Base-by-base conservation (phyloP, 257 asterid genomes). In the Plantago elongata region DNA sequence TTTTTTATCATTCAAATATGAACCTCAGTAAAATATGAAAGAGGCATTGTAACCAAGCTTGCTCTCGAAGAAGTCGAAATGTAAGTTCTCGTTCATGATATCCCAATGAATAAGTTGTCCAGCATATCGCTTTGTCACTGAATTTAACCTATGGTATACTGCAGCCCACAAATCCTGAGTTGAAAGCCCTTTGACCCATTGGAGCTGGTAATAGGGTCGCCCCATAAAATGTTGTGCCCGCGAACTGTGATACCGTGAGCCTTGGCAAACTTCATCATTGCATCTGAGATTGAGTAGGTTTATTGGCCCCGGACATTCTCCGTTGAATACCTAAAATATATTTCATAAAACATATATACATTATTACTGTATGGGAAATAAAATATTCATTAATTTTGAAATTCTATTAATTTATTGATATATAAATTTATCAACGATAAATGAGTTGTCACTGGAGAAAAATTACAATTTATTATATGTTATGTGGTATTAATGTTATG, bases 171-270 rank as follows among this genome's bases (percentile, higher is more conserved):
- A 16, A 11, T 78, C 82, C 16, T 12, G 22, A 2, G 79, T 1
- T 4, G 79, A 56, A 27, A 90, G 78, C 9, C 68, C 70, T 0
- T 6, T 1, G 22, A 71, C 57, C 97, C 97, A 90, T 4, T 57
- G 3, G 1, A 81, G 84, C 63, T 76, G 82, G 63, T 1, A 63
- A 0, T 1, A 8, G 0, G 83, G 58, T 84, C 74, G 0, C 81
- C 86, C 95, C 95, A 89, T 44, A 89, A 65, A 0, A 87, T 68
- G 13, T 89, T 87, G 77, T 89, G 97, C 64, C 97, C 94, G 0
- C 95, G 85, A 12, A 77, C 51, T 4, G 69, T 7, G 27, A 78
- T 9, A 3, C 79, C 69, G 49, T 54, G 65, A 7, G 73, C 17
- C 0, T n/a, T 18, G 45, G 73, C 69, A 15, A 89, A 67, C 0